These are phyloP conservation scores for Cercospora sesami DNA, from an alignment of 2,329 filamentous ascomycete species.

Conservation along the genomic window DNA sequence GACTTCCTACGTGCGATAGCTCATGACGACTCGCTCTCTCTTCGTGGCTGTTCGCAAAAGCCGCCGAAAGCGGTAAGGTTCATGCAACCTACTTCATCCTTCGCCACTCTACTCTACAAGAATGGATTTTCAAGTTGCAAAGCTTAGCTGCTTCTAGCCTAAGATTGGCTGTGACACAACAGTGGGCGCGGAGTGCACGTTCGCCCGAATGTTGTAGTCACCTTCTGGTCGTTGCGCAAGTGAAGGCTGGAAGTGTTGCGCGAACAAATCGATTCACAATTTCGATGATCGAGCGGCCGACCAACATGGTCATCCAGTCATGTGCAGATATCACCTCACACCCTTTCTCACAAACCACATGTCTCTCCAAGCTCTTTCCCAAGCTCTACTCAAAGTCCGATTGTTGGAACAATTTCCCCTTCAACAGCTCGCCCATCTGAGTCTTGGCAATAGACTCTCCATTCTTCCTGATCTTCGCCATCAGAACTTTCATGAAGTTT, in stretches of 20 bases:
- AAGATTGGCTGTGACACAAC: neutral
- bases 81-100: neutral
- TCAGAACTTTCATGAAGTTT: constrained; percentile 28
- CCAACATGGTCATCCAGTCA: neutral
- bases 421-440: constrained; percentile 32
- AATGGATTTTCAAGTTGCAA: neutral
- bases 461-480: constrained; percentile 30
- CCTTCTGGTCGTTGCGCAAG: neutral
- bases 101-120: neutral
- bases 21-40: neutral
- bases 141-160: neutral
- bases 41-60: neutral
- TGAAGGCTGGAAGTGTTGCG: neutral
- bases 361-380: neutral
- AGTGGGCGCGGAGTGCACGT: neutral
- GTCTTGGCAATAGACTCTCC: constrained; percentile 32
- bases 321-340: neutral
- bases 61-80: neutral
- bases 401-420: constrained; percentile 13
- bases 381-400: constrained; percentile 5
- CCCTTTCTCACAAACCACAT: neutral
- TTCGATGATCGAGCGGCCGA: neutral
- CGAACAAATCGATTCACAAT: neutral
- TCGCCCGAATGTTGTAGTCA: neutral
- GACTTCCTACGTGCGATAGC: neutral